These are phyloP conservation scores for Puccinia coronata DNA, from an alignment of 1,284 basidiomycete genomes.

Conservation along the genomic window DNA sequence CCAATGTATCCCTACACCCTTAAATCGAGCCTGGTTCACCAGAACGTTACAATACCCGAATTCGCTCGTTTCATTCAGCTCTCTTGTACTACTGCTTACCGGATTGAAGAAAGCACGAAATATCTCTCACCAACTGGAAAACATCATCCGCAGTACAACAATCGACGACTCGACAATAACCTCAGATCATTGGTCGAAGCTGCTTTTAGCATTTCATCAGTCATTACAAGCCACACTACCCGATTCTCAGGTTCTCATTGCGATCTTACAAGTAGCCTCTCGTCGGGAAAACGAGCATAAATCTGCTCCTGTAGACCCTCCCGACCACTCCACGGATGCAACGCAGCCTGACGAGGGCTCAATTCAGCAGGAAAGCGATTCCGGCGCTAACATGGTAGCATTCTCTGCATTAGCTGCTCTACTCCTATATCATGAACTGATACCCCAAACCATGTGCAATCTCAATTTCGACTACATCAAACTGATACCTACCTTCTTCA, in stretches of 20 bases:
- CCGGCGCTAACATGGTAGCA: constrained; percentile 27
- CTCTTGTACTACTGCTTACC: constrained; percentile 28
- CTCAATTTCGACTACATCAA: constrained; percentile 45
- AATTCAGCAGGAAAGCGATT: neutral
- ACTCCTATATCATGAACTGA: constrained; percentile 33
- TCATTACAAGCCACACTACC: constrained; percentile 38
- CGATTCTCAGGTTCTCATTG: constrained; percentile 45
- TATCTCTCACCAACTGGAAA: constrained; percentile 18
- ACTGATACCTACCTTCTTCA: constrained; percentile 42
- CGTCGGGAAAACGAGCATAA: constrained; percentile 17
- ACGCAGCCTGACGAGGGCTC: neutral
- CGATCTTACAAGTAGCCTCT: constrained; percentile 29
- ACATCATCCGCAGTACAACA: neutral
- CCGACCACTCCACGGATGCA: neutral
- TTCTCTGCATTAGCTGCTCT: constrained; percentile 39
- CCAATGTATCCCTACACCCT: constrained; percentile 49
- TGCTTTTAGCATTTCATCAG: constrained; percentile 16
- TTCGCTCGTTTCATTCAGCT: constrained; percentile 35
- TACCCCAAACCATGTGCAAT: constrained; percentile 35
- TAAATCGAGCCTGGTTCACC: constrained; percentile 44
- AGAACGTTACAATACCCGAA: constrained; percentile 37
- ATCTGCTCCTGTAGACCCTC: neutral
- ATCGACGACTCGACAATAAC: neutral
- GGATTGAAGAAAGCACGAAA: constrained; percentile 45
- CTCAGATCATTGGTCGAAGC: constrained; percentile 32